Evolutionary conservation across 345 rosid species (phyloP).

Genomic region (Eucalyptus caleyi): DNA sequence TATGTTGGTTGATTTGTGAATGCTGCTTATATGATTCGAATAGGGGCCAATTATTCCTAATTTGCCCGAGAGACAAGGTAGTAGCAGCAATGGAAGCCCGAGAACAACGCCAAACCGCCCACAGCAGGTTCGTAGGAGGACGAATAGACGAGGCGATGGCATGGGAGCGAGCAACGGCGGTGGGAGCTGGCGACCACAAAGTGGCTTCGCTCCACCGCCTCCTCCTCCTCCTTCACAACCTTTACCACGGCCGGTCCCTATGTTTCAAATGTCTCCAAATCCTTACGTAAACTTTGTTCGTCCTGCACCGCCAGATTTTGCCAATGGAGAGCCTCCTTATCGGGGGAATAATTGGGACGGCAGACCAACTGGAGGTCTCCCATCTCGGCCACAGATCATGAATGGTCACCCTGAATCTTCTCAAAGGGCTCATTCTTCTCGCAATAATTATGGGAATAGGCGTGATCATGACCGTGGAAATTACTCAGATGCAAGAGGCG

Average conservation of each 20-base stretch:
- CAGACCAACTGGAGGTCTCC: constrained; percentile 27
- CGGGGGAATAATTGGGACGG: constrained; percentile 29
- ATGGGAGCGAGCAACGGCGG: not conserved
- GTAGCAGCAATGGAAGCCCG: constrained; percentile 11
- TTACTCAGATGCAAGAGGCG: constrained; percentile 30
- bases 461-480: constrained; percentile 45
- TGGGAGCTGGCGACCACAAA: constrained; percentile 2
- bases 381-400: constrained; percentile 17
- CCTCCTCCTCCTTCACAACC: constrained; percentile 17
- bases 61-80: constrained; percentile 14
- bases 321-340: constrained; percentile 18
- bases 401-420: constrained; percentile 30
- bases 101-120: constrained; percentile 13
- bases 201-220: constrained; percentile 4
- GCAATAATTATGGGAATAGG: constrained; percentile 27
- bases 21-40: not conserved
- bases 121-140: constrained; percentile 15
- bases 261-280: constrained; percentile 14
- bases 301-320: constrained; percentile 8
- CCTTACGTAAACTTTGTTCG: constrained; percentile 17
- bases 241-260: constrained; percentile 35
- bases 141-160: constrained; percentile 9
- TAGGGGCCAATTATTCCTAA: constrained; percentile 13
- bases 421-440: constrained; percentile 31
- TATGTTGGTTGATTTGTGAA: not conserved